Conservation (phyloP, 1,284 basidiomycete genomes). For the Stereum hirsutum region DNA sequence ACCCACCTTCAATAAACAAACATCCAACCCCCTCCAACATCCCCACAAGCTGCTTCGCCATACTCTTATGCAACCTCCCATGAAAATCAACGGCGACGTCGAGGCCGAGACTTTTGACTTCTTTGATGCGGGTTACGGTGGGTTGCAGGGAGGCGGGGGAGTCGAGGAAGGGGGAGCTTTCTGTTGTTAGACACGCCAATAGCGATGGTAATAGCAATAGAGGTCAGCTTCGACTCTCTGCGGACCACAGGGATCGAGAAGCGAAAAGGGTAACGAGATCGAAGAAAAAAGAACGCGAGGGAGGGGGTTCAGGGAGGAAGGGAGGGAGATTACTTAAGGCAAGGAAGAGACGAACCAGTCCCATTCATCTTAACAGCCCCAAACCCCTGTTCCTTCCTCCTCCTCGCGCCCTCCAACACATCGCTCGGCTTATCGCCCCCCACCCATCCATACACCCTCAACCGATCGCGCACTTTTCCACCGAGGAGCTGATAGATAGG, state of each 20-base stretch:
- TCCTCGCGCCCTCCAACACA: slow-evolving; percentile 50
- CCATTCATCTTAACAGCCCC: slow-evolving; percentile 77
- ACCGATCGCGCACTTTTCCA: slow-evolving; percentile 54
- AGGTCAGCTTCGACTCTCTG: neutral
- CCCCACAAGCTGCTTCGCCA: slow-evolving; percentile 71
- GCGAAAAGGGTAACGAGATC: neutral
- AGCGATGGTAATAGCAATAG: too few relatives aligned
- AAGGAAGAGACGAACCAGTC: slow-evolving; percentile 28
- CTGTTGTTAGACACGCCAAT: slow-evolving; percentile 19
- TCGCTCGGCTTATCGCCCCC: slow-evolving; percentile 66
- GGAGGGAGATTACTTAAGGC: too few relatives aligned
- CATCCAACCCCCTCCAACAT: slow-evolving; percentile 58
- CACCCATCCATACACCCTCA: slow-evolving; percentile 62
- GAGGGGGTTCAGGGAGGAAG: too few relatives aligned
- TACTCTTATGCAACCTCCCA: slow-evolving; percentile 61
- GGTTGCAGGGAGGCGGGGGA: slow-evolving; percentile 43
- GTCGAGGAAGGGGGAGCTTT: slow-evolving; percentile 37
- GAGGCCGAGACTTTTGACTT: slow-evolving; percentile 53
- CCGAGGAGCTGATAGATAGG: slow-evolving; percentile 71
- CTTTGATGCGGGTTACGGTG: slow-evolving; percentile 52
- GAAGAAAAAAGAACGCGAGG: too few relatives aligned
- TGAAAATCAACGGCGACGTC: slow-evolving; percentile 62
- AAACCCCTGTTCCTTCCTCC: slow-evolving; percentile 63
- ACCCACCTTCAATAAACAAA: slow-evolving; percentile 60
- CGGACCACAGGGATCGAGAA: neutral